These are phyloP conservation scores for Eimeria nieschulzi DNA, from an alignment of 169 alveolate genomes.

Conservation along the genomic window DNA sequence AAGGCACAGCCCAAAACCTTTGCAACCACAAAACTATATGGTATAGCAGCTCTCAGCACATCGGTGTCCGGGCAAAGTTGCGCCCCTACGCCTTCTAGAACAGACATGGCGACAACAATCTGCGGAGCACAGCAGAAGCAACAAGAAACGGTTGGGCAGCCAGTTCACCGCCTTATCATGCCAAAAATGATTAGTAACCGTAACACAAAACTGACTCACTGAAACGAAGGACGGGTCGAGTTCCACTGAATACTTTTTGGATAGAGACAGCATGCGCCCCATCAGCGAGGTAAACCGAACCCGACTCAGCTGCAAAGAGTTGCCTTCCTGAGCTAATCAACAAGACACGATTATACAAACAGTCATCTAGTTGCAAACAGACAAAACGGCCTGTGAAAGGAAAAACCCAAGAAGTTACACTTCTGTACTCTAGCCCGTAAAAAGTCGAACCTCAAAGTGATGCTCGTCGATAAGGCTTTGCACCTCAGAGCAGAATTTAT, in stretches of 20 bases:
- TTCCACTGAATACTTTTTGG: constrained; percentile 54
- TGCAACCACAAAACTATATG: constrained; percentile 42
- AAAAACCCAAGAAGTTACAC: neutral
- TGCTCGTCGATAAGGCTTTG: constrained; percentile 10
- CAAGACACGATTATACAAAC: neutral
- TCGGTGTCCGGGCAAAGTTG: constrained; percentile 70
- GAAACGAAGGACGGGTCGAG: constrained; percentile 57
- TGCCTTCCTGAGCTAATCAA: constrained; percentile 41
- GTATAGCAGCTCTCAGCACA: constrained; percentile 56
- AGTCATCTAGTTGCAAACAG: neutral
- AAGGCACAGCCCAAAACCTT: constrained; percentile 9
- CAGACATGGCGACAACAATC: constrained; percentile 70
- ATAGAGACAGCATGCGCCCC: constrained; percentile 54
- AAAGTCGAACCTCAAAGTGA: constrained; percentile 55
- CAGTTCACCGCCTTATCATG: neutral
- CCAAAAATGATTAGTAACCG: too few species aligned
- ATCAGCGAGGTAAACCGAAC: constrained; percentile 60
- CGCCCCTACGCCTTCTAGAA: constrained; percentile 65
- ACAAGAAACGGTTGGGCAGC: neutral
- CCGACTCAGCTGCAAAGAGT: constrained; percentile 56
- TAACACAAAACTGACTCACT: neutral
- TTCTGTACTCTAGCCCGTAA: neutral
- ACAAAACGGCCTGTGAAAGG: too few species aligned
- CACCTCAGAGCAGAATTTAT: constrained; percentile 56
- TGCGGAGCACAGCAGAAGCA: constrained; percentile 13